Conservation (phyloP, 2,329 filamentous ascomycete species). For the Leptographium flavum region DNA sequence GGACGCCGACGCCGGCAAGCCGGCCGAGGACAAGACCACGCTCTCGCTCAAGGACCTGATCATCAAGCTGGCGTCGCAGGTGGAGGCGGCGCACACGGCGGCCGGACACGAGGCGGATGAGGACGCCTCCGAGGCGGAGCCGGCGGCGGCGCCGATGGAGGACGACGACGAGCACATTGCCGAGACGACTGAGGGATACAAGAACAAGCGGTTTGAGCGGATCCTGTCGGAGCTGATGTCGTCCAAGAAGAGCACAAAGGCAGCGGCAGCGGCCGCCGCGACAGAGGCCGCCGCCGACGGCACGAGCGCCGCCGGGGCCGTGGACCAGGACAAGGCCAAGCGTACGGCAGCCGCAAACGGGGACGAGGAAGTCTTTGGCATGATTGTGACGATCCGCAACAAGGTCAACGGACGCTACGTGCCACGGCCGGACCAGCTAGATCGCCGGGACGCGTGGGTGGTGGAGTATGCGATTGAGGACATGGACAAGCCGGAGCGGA, state of each 20-base stretch:
- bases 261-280: background rate
- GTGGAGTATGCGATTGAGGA: conserved; percentile 64
- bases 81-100: conserved; percentile 20
- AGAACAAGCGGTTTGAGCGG: conserved; percentile 34
- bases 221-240: conserved; percentile 35
- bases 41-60: conserved; percentile 33
- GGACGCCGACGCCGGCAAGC: background rate
- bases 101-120: background rate
- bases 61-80: conserved; percentile 31
- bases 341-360: background rate
- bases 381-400: conserved; percentile 56
- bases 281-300: background rate
- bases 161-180: conserved; percentile 11
- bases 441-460: conserved; percentile 39
- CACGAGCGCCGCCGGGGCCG: no score
- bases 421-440: conserved; percentile 40
- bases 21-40: background rate
- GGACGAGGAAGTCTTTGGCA: conserved; percentile 39
- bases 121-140: background rate
- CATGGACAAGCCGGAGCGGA: conserved; percentile 3
- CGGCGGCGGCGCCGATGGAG: background rate
- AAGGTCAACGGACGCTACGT: conserved; percentile 53
- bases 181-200: conserved; percentile 13
- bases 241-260: conserved; percentile 13
- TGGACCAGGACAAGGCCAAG: background rate